These are phyloP conservation scores for Zymoseptoria brevis DNA, from an alignment of 2,329 filamentous ascomycete genomes.

Conservation along the genomic window DNA sequence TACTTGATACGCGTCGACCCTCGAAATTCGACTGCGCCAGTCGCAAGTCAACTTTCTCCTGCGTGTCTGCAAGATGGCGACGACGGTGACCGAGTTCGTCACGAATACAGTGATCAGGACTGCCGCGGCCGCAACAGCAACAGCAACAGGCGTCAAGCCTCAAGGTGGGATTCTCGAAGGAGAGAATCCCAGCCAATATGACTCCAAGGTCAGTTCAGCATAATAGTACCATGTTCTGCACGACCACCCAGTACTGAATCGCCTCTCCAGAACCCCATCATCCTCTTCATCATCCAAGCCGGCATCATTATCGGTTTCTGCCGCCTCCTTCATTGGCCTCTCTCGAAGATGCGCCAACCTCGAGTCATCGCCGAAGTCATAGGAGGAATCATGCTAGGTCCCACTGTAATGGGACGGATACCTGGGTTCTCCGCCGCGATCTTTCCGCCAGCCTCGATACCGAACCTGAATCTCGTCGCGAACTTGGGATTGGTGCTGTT, in stretches of 20 bases:
- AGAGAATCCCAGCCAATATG: conserved; percentile 60
- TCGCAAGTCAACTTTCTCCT: background rate
- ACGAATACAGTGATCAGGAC: conserved; percentile 14
- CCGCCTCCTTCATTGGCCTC: conserved; percentile 65
- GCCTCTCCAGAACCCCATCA: conserved; percentile 52
- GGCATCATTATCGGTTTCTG: conserved; percentile 68
- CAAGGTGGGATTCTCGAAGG: conserved; percentile 67
- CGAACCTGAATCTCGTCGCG: conserved; percentile 66
- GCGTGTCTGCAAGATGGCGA: conserved; percentile 5
- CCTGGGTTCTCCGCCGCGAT: conserved; percentile 69
- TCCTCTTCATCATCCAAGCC: conserved; percentile 68
- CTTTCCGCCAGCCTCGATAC: conserved; percentile 68
- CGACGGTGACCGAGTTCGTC: conserved; percentile 15
- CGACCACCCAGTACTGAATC: background rate
- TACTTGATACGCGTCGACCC: background rate
- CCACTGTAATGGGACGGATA: conserved; percentile 80
- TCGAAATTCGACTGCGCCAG: background rate
- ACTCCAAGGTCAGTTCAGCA: conserved; percentile 40
- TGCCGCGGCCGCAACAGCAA: conserved; percentile 14
- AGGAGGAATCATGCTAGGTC: conserved; percentile 75
- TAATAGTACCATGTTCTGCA: background rate
- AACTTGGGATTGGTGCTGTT: conserved; percentile 80
- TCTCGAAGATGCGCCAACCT: conserved; percentile 69
- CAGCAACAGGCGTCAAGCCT: conserved; percentile 32
- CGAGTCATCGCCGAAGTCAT: conserved; percentile 79